These are phyloP conservation scores for Yarrowia deformans DNA, from an alignment of 805 yeast species.

Conservation along the genomic window DNA sequence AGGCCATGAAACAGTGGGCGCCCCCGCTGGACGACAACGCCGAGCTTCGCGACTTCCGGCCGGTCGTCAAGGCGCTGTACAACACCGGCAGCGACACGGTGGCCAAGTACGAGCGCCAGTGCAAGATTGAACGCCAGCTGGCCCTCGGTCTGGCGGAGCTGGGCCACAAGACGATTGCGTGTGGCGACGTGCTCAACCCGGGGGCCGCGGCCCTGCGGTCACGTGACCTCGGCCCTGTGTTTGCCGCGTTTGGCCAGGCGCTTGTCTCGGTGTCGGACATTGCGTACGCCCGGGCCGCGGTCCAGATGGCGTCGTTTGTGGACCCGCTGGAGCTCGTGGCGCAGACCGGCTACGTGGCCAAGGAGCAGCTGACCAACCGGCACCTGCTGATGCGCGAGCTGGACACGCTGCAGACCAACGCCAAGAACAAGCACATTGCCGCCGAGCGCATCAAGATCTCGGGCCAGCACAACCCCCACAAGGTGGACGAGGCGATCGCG, in stretches of 20 bases:
- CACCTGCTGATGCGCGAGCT: slow-evolving; percentile 92
- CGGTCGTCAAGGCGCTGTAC: slow-evolving; percentile 79
- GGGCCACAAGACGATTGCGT: slow-evolving; percentile 51
- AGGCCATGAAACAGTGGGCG: slow-evolving; percentile 87
- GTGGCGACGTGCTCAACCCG: slow-evolving; percentile 41
- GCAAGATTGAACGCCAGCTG: slow-evolving; percentile 56
- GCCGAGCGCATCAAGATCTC: slow-evolving; percentile 74
- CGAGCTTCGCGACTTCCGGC: slow-evolving; percentile 85
- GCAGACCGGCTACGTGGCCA: slow-evolving; percentile 82
- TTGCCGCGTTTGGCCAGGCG: slow-evolving; percentile 63
- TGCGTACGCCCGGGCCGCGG: slow-evolving; percentile 71
- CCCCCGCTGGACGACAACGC: slow-evolving; percentile 89
- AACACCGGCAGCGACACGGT: slow-evolving; percentile 60
- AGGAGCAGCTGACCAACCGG: slow-evolving; percentile 91
- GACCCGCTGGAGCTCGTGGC: slow-evolving; percentile 72
- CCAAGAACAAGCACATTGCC: slow-evolving; percentile 71
- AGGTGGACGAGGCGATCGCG: slow-evolving; percentile 88
- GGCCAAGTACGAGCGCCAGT: slow-evolving; percentile 64
- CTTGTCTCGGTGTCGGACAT: slow-evolving; percentile 56
- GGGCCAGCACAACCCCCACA: slow-evolving; percentile 80
- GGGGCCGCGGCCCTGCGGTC: slow-evolving; percentile 45
- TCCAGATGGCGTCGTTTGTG: slow-evolving; percentile 75
- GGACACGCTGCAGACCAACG: slow-evolving; percentile 74
- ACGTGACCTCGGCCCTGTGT: slow-evolving; percentile 67
- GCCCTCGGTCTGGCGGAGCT: slow-evolving; percentile 65